Evolutionary conservation across 208 protist genomes (phyloP), one percentile per base, ranked within the genome.

Genomic region (Trichomonas vaginalis): DNA sequence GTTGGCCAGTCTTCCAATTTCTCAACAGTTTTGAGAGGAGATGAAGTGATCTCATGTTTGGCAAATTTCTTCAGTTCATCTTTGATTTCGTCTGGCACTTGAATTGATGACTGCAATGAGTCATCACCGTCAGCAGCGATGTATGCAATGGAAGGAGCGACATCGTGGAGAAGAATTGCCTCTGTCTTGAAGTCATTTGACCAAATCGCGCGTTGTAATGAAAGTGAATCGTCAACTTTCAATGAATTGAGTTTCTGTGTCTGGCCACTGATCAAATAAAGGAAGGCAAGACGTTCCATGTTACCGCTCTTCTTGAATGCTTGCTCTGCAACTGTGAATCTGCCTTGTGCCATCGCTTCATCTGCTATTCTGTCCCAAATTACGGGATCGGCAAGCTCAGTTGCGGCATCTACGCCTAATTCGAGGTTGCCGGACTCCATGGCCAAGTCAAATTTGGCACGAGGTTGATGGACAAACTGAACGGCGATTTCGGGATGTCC

Each of bases 361-460:
- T 95, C 42, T 79, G 87, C 96, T 9, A 96, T 10, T 8, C 37
- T 14, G 37, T 95, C 46, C 96, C 96, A 96, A 47, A 86, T 40
- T 0, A n/a, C 27, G n/a, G 82, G 17, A 40, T 70, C 70, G n/a
- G 86, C 46, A 23, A 95, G 42, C 45, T 90, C 37, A 37, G 97
- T 96, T 45, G 99, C 98, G 12, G 97, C 97, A 61, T 98, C 96
- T 4, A 98, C 83, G 80, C 98, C 98, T 88, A 98, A 97, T 40
- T 99, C 98, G 46, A 99, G 97, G 95, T 99, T 98, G 37, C 99
- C 99, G 96, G 98, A 99, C 96, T 99, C 98, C 39, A 99, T 96
- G 10, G 99, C 99, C 0, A 99, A 97, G 96, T 99, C 98, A 97
- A 99, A 99, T 87, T 98, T 97, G n/a, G 97, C 97, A 86, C 98